Evolutionary conservation across 2,329 filamentous ascomycete species (phyloP).

Genomic region (Neonectria coccinea): DNA sequence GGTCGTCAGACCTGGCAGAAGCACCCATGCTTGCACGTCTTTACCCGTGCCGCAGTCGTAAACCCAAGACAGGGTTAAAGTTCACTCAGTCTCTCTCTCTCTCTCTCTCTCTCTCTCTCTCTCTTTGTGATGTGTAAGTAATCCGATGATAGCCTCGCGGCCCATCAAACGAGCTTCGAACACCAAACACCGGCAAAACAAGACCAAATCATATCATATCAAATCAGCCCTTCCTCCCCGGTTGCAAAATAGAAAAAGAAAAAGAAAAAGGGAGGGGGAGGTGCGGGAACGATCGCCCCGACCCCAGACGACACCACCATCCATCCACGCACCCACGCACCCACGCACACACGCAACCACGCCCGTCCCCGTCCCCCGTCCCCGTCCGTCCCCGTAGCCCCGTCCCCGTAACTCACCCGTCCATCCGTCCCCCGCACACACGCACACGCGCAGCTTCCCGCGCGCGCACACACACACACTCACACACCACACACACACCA

Average conservation of each 20-base stretch:
- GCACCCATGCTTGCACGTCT: background rate
- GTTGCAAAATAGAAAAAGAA: constrained; percentile 10
- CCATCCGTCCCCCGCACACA: constrained; percentile 23
- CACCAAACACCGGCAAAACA: too few relatives aligned
- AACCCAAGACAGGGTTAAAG: too few relatives aligned
- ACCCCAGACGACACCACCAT: constrained; percentile 46
- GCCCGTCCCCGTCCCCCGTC: constrained; percentile 17
- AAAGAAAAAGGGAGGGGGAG: constrained; percentile 39
- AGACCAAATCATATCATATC: too few relatives aligned
- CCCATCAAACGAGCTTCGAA: background rate
- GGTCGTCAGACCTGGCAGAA: background rate
- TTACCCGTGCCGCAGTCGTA: background rate
- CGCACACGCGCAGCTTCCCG: constrained; percentile 40
- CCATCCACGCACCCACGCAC: constrained; percentile 16
- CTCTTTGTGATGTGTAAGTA: background rate
- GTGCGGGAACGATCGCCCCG: constrained; percentile 51
- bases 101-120: background rate
- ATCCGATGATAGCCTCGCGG: background rate
- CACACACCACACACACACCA: constrained; percentile 7
- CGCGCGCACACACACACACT: constrained; percentile 26
- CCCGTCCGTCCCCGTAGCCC: constrained; percentile 15
- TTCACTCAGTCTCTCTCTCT: too few relatives aligned
- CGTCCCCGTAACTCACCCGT: background rate
- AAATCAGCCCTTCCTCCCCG: background rate
- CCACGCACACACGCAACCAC: constrained; percentile 23